Conservation (phyloP, 1,284 basidiomycete species). For the Blastosporella zonata region DNA sequence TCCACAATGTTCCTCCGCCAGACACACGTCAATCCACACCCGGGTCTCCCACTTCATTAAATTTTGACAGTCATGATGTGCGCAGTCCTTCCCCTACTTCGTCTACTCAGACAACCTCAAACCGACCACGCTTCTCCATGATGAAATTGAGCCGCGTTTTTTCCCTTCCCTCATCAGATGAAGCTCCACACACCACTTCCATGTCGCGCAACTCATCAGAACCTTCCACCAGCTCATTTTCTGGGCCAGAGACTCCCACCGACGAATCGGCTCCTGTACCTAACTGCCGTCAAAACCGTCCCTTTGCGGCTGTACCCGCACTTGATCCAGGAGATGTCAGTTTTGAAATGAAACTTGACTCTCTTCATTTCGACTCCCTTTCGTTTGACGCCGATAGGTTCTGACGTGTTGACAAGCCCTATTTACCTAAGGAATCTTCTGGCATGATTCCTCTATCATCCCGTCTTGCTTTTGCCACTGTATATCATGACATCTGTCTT, state of each 20-base stretch:
- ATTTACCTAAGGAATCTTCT: neutral
- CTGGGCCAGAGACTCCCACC: constrained; percentile 26
- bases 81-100: constrained; percentile 34
- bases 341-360: constrained; percentile 64
- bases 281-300: constrained; percentile 8
- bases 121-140: constrained; percentile 35
- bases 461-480: neutral
- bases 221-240: constrained; percentile 22
- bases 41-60: constrained; percentile 12
- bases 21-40: constrained; percentile 9
- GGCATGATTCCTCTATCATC: neutral
- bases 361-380: constrained; percentile 64
- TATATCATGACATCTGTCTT: constrained; percentile 2
- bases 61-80: constrained; percentile 20
- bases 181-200: constrained; percentile 10
- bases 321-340: constrained; percentile 33
- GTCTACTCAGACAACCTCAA: constrained; percentile 24
- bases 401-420: constrained; percentile 2
- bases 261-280: constrained; percentile 21
- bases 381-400: constrained; percentile 60
- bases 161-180: constrained; percentile 25
- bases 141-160: constrained; percentile 37
- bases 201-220: constrained; percentile 26
- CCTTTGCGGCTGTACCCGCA: constrained; percentile 3
- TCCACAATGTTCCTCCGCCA: constrained; percentile 4